These are phyloP conservation scores for Pythium insidiosum DNA, from an alignment of 352 stramenopile species.

Conservation along the genomic window DNA sequence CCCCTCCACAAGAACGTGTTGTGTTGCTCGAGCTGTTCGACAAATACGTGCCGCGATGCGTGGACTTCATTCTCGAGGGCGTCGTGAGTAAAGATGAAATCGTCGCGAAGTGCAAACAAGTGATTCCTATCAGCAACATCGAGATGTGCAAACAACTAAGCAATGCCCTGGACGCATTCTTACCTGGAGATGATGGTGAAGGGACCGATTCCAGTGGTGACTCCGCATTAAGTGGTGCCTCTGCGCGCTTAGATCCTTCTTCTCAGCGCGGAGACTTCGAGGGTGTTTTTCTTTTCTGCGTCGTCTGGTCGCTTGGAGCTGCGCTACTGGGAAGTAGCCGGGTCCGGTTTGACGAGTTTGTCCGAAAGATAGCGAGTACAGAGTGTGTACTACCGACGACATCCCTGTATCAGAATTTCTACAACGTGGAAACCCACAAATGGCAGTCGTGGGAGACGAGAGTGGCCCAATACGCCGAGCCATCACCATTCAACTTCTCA, in stretches of 20 bases:
- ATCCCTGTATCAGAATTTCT: conserved; percentile 87
- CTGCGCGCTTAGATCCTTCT: conserved; percentile 37
- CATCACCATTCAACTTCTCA: conserved; percentile 91
- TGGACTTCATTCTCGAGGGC: conserved; percentile 92
- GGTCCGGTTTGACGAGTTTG: conserved; percentile 85
- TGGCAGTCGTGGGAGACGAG: conserved; percentile 87
- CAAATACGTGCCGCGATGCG: conserved; percentile 88
- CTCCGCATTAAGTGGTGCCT: too few species aligned
- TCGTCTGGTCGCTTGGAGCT: conserved; percentile 91
- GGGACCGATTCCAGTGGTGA: too few species aligned
- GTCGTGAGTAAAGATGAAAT: conserved; percentile 85
- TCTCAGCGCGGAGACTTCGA: conserved; percentile 70
- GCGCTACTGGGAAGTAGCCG: conserved; percentile 76
- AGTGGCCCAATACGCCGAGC: conserved; percentile 88
- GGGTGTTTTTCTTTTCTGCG: conserved; percentile 89
- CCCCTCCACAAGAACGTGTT: conserved; percentile 34
- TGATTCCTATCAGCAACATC: conserved; percentile 92
- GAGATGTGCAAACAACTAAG: conserved; percentile 95
- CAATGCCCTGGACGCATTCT: conserved; percentile 86
- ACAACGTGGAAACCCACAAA: conserved; percentile 82
- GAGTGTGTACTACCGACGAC: conserved; percentile 68
- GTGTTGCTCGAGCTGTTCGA: conserved; percentile 88
- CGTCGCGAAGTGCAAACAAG: conserved; percentile 85
- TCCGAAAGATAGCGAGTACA: conserved; percentile 84
- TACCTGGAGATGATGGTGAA: conserved; percentile 57